phyloP scores from a whole-genome alignment of 176 grass and related monocot species.

The Puya raimondii region DNA sequence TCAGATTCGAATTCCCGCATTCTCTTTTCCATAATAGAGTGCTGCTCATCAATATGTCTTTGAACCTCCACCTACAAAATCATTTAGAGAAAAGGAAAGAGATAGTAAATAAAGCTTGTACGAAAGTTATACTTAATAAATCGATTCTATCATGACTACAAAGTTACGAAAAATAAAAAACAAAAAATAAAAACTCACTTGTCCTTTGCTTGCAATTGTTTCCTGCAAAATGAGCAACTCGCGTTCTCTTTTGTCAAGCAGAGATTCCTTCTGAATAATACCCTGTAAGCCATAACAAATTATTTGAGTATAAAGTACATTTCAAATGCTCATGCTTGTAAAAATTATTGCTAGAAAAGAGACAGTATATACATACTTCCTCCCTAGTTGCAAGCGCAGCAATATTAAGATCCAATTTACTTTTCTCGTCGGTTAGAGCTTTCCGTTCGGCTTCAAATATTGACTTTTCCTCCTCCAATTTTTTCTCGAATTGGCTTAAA shows the following conservation, averaged over 20 bases:
- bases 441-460: conserved; percentile 54
- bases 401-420: conserved; percentile 56
- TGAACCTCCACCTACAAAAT: conserved; percentile 58
- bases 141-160: background rate
- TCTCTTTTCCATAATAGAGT: conserved; percentile 38
- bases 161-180: background rate
- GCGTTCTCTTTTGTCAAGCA: conserved; percentile 66
- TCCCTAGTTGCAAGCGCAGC: conserved; percentile 53
- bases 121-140: too few relatives aligned
- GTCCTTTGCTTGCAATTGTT: conserved; percentile 66
- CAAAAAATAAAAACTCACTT: conserved; percentile 20
- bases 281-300: conserved; percentile 33
- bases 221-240: conserved; percentile 79
- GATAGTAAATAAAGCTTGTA: too few relatives aligned
- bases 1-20: conserved; percentile 60
- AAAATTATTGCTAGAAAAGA: background rate
- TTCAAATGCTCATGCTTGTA: conserved; percentile 6
- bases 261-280: conserved; percentile 53
- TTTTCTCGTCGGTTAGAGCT: conserved; percentile 47
- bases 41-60: conserved; percentile 49
- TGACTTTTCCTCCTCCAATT: conserved; percentile 42
- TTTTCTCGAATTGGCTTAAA: conserved; percentile 50
- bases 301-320: background rate
- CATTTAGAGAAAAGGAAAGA: background rate
- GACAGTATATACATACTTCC: conserved; percentile 45